These are phyloP conservation scores for Lecanicillium sp. DNA, from an alignment of 2,329 filamentous ascomycete species.

Conservation along the genomic window DNA sequence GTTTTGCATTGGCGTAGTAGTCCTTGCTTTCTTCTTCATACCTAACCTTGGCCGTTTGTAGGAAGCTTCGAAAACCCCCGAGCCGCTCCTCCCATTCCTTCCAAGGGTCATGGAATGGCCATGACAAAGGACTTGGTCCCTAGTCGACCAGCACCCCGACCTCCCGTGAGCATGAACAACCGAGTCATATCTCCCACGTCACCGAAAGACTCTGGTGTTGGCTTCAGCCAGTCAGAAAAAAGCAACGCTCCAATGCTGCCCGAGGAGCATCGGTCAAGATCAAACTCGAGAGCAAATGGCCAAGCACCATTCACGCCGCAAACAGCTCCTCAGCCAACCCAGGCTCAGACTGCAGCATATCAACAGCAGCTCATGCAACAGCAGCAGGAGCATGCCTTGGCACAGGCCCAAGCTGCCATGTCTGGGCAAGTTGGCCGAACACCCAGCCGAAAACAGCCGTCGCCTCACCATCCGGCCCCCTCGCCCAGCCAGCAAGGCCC, in stretches of 20 bases:
- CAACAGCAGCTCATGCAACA: constrained; percentile 63
- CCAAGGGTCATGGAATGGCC: constrained; percentile 36
- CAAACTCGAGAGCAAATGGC: constrained; percentile 56
- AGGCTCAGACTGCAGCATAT: constrained; percentile 39
- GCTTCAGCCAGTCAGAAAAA: constrained; percentile 53
- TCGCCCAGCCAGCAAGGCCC: too few relatives aligned
- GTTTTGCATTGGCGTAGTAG: constrained; percentile 7
- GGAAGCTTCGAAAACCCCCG: constrained; percentile 96
- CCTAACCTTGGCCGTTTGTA: constrained; percentile 14
- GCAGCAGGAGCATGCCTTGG: constrained; percentile 80
- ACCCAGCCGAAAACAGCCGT: constrained; percentile 64
- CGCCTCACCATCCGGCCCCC: constrained; percentile 22
- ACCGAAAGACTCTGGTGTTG: constrained; percentile 56
- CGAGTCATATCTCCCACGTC: constrained; percentile 40
- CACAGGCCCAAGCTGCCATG: constrained; percentile 70
- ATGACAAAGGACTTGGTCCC: constrained; percentile 55
- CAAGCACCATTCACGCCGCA: constrained; percentile 40
- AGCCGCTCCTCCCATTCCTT: constrained; percentile 81
- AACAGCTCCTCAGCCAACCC: constrained; percentile 24
- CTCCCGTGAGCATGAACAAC: constrained; percentile 58
- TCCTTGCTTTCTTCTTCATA: too few relatives aligned
- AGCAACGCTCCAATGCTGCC: constrained; percentile 51
- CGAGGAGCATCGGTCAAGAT: constrained; percentile 60
- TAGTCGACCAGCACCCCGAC: constrained; percentile 76
- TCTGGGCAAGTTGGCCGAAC: constrained; percentile 61